phyloP scores from a whole-genome alignment of 495 filamentous ascomycete species.

The Talaromyces stipitatus region DNA sequence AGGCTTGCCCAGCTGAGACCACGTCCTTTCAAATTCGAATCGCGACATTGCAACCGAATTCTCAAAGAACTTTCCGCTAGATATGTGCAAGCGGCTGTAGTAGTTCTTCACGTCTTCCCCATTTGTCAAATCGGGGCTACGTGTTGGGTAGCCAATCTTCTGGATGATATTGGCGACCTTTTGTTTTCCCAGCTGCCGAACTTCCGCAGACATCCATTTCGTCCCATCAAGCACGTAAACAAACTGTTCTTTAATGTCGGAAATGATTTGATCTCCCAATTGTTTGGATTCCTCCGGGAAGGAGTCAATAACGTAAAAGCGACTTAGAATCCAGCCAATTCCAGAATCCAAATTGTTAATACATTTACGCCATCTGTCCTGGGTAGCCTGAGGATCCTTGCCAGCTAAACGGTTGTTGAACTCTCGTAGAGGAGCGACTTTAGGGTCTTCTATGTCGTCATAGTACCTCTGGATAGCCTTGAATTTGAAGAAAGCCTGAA shows the following conservation, averaged over 20 bases:
- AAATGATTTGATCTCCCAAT: constrained; percentile 60
- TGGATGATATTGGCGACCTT: constrained; percentile 67
- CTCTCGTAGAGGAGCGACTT: constrained; percentile 47
- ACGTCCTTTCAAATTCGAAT: constrained; percentile 40
- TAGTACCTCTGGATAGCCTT: constrained; percentile 49
- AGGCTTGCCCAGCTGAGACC: constrained; percentile 53
- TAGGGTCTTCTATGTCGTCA: constrained; percentile 46
- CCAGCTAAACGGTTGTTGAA: constrained; percentile 52
- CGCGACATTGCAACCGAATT: constrained; percentile 46
- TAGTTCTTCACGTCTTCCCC: constrained; percentile 48
- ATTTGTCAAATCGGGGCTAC: constrained; percentile 55
- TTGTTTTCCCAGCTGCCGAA: constrained; percentile 52
- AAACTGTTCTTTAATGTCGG: constrained; percentile 62
- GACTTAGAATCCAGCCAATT: constrained; percentile 52
- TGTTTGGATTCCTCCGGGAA: constrained; percentile 57
- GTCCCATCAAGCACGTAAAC: constrained; percentile 49
- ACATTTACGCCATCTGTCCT: constrained; percentile 67
- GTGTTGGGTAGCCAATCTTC: constrained; percentile 67
- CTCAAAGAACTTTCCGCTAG: constrained; percentile 48
- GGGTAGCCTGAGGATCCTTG: constrained; percentile 53
- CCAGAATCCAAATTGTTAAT: constrained; percentile 47
- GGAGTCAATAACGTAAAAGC: constrained; percentile 59
- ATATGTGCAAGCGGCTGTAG: constrained; percentile 49
- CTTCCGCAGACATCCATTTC: constrained; percentile 62
- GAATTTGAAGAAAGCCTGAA: constrained; percentile 54